phyloP scores from a whole-genome alignment of 2,329 filamentous ascomycete genomes.

The Aspergillus aculeatus region DNA sequence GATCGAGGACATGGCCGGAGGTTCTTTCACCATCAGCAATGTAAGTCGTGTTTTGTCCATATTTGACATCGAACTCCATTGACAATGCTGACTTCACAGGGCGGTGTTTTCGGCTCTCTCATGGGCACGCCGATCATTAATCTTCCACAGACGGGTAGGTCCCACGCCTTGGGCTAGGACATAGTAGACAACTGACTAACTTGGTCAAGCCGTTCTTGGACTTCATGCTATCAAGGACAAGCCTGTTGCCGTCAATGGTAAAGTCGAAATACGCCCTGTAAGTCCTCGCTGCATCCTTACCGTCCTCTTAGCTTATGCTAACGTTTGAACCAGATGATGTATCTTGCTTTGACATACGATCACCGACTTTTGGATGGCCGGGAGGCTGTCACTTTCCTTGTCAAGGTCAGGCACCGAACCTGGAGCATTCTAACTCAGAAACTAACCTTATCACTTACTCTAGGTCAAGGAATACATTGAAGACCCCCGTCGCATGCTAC shows the following conservation, averaged over 20 bases:
- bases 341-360: slow-evolving; percentile 94
- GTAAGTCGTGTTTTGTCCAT: slow-evolving; percentile 39
- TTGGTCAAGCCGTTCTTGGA: slow-evolving; percentile 67
- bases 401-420: slow-evolving; percentile 60
- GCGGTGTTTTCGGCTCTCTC: slow-evolving; percentile 92
- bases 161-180: neutral
- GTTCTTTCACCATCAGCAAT: slow-evolving; percentile 97
- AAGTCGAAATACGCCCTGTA: slow-evolving; percentile 84
- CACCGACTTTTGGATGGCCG: slow-evolving; percentile 92
- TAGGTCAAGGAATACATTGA: slow-evolving; percentile 92
- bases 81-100: slow-evolving; percentile 36
- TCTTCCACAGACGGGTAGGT: slow-evolving; percentile 73
- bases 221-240: slow-evolving; percentile 97
- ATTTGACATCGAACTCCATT: neutral
- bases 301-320: slow-evolving; percentile 4
- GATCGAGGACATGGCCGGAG: slow-evolving; percentile 98
- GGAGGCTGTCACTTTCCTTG: slow-evolving; percentile 92
- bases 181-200: slow-evolving; percentile 19
- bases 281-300: slow-evolving; percentile 19
- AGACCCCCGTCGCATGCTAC: slow-evolving; percentile 87
- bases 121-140: slow-evolving; percentile 99
- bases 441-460: slow-evolving; percentile 13
- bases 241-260: slow-evolving; percentile 84
- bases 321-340: slow-evolving; percentile 75
- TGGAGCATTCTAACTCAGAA: neutral